Conservation (phyloP, 176 grass and related monocot genomes). For the Lolium rigidum region DNA sequence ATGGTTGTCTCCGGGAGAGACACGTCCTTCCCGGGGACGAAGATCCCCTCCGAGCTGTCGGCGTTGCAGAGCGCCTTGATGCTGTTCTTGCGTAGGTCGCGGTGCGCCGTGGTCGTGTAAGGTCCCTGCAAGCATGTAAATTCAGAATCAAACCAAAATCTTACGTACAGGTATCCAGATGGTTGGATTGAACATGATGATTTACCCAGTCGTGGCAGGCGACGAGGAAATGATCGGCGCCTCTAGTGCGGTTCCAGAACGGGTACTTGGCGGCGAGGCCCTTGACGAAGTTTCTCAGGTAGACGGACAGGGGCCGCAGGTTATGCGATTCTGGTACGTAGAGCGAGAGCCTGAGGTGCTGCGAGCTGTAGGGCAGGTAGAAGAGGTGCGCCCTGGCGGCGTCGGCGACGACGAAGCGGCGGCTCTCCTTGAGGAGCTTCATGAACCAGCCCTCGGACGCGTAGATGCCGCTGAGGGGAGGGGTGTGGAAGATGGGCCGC, state of each 20-base stretch:
- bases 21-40: conserved; percentile 68
- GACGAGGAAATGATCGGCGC: conserved; percentile 80
- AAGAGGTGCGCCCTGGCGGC: conserved; percentile 69
- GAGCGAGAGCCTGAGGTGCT: conserved; percentile 59
- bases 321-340: conserved; percentile 72
- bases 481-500: conserved; percentile 84
- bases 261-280: conserved; percentile 71
- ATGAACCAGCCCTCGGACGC: conserved; percentile 90
- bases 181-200: background rate
- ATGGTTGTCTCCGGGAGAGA: conserved; percentile 84
- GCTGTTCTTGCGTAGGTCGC: conserved; percentile 64
- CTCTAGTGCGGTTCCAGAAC: conserved; percentile 78
- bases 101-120: conserved; percentile 67
- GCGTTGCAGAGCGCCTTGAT: conserved; percentile 90
- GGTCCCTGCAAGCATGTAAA: conserved; percentile 62
- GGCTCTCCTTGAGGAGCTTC: conserved; percentile 83
- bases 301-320: conserved; percentile 55
- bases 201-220: conserved; percentile 88
- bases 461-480: conserved; percentile 72
- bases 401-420: conserved; percentile 52
- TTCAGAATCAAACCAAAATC: background rate
- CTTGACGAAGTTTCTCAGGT: conserved; percentile 71
- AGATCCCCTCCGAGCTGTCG: conserved; percentile 83
- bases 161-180: background rate
- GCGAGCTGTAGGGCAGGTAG: conserved; percentile 87